Percentiles rank a stretch among this genome's conserved stretches.
Evolutionary conservation across 164 flowering plant species (phyloP).

Genomic region (Dillenia suffruticosa): DNA sequence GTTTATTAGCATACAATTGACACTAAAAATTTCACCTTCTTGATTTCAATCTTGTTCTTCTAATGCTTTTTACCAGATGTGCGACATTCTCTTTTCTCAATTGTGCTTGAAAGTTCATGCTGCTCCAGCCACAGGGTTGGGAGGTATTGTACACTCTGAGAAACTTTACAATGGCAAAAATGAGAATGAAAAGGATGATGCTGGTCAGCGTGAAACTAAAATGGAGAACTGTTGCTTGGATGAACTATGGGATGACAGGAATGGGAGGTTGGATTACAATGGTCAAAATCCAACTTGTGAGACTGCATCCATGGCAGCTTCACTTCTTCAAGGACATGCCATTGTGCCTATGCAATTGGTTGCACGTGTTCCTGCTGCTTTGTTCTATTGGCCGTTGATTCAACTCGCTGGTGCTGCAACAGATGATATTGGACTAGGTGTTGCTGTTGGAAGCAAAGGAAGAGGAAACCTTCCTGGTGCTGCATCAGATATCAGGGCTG

Average conservation of each 20-base stretch:
- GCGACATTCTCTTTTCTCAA: conserved; percentile 92
- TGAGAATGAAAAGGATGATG: conserved; percentile 26
- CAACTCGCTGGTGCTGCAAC: conserved; percentile 98
- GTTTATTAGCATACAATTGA: no score
- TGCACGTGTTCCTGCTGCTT: conserved; percentile 80
- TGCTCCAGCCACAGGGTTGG: conserved; percentile 27
- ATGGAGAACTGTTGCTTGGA: conserved; percentile 19
- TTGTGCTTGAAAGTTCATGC: conserved; percentile 73
- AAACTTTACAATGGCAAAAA: conserved; percentile 21
- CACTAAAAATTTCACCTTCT: neutral
- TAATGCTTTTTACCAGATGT: conserved; percentile 59
- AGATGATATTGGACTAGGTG: conserved; percentile 88
- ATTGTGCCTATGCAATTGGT: conserved; percentile 91
- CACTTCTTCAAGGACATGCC: conserved; percentile 81
- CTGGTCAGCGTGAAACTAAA: conserved; percentile 19
- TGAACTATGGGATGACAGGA: conserved; percentile 32
- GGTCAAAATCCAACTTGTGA: conserved; percentile 24
- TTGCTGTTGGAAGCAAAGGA: conserved; percentile 99
- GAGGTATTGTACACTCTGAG: conserved; percentile 31
- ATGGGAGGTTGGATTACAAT: conserved; percentile 18
- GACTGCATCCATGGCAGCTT: conserved; percentile 89
- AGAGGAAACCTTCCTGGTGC: conserved; percentile 96
- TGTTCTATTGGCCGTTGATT: conserved; percentile 96
- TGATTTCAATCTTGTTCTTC: neutral
- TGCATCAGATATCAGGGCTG: conserved; percentile 88